These are phyloP conservation scores for Cadophora luteo-olivacea DNA, from an alignment of 2,329 filamentous ascomycete genomes.

Conservation along the genomic window DNA sequence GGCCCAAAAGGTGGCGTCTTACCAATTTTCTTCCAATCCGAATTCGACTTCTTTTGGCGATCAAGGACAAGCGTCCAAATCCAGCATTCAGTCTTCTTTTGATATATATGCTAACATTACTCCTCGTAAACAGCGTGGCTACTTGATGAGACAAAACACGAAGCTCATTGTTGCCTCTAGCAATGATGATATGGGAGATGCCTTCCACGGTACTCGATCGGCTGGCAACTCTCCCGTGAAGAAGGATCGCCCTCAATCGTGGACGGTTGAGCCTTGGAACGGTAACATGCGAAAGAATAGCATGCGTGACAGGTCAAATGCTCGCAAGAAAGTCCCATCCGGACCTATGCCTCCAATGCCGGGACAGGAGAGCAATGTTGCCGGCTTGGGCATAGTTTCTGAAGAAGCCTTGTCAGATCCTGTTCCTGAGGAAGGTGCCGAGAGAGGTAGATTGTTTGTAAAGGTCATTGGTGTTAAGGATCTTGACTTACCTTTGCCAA, in stretches of 20 bases:
- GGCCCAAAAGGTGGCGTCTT: constrained; percentile 87
- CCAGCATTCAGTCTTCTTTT: constrained; percentile 20
- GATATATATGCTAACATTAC: constrained; percentile 65
- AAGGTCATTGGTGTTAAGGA: constrained; percentile 99
- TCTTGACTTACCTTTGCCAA: constrained; percentile 87
- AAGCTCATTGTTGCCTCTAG: constrained; percentile 93
- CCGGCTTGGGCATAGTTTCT: constrained; percentile 65
- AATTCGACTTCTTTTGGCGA: constrained; percentile 30
- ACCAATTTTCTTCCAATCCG: constrained; percentile 40
- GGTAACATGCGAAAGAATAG: constrained; percentile 73
- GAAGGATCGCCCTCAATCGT: constrained; percentile 83
- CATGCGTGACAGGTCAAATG: constrained; percentile 62
- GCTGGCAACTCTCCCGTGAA: constrained; percentile 75
- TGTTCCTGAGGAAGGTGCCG: constrained; percentile 76
- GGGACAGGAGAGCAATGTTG: constrained; percentile 81
- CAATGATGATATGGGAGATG: constrained; percentile 66
- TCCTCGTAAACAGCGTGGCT: constrained; percentile 83
- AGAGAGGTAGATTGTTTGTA: constrained; percentile 91
- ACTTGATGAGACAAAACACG: constrained; percentile 98
- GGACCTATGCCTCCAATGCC: constrained; percentile 83
- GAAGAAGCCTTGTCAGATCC: constrained; percentile 62
- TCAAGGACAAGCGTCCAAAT: constrained; percentile 55
- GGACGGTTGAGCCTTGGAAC: constrained; percentile 98
- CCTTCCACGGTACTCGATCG: constrained; percentile 61
- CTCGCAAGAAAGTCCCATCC: constrained; percentile 46